phyloP scores from a whole-genome alignment of 768 basidiomycete species.

The Dioszegia hungarica region DNA sequence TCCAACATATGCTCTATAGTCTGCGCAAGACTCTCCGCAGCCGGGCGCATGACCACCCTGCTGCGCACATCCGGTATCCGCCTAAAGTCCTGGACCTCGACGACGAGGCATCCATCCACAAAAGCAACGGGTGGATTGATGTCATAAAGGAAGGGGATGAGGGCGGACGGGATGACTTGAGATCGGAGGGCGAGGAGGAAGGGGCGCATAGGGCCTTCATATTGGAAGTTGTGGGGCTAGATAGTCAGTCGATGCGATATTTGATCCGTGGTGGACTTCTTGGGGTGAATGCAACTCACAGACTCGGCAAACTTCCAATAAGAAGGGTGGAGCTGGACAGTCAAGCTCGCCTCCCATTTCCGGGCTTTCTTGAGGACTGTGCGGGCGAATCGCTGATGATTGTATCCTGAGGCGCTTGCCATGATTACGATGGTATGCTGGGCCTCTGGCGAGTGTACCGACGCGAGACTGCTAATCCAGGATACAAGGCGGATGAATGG shows the following conservation, averaged over 20 bases:
- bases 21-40: constrained; percentile 33
- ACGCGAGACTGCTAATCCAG: neutral
- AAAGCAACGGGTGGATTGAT: constrained; percentile 26
- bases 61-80: constrained; percentile 16
- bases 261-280: too few species aligned
- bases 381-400: constrained; percentile 50
- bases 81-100: constrained; percentile 52
- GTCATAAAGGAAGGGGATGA: constrained; percentile 49
- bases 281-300: constrained; percentile 25
- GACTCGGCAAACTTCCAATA: constrained; percentile 52
- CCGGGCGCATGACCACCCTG: constrained; percentile 39
- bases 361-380: constrained; percentile 50
- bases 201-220: constrained; percentile 51
- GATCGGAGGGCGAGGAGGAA: constrained; percentile 51
- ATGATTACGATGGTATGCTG: constrained; percentile 30
- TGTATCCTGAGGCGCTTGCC: constrained; percentile 50
- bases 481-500: neutral
- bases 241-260: too few species aligned
- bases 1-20: constrained; percentile 38
- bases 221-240: constrained; percentile 48
- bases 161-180: constrained; percentile 48
- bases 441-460: too few species aligned
- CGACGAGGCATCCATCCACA: constrained; percentile 50
- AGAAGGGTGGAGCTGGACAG: constrained; percentile 49
- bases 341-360: constrained; percentile 48